Conservation (phyloP, 495 filamentous ascomycete species). For the Xylaria castorea region DNA sequence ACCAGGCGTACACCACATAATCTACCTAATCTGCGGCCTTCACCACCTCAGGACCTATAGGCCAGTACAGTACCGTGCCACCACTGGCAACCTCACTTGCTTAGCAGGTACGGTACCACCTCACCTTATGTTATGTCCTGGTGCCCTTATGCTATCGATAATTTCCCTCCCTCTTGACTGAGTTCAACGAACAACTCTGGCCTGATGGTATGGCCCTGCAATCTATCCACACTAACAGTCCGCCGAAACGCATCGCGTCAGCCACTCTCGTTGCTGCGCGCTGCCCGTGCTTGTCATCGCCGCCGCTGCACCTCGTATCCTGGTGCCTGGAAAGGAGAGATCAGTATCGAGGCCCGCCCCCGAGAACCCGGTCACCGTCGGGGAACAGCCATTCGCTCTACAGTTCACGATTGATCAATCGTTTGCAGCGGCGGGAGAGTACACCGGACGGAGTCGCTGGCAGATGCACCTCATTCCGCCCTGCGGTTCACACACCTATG, state of each 20-base stretch:
- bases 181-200: not conserved
- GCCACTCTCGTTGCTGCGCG: conserved; percentile 16
- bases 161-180: not conserved
- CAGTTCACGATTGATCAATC: conserved; percentile 20
- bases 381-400: not conserved
- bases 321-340: conserved; percentile 24
- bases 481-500: conserved; percentile 13
- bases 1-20: not conserved
- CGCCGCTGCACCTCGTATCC: conserved; percentile 18
- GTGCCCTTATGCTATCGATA: conserved; percentile 13
- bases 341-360: conserved; percentile 4
- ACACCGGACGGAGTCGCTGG: conserved; percentile 16
- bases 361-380: conserved; percentile 9
- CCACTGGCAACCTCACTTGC: not conserved
- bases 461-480: conserved; percentile 15
- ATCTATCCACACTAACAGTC: not conserved
- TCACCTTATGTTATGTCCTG: not conserved
- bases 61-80: not conserved
- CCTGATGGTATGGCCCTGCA: conserved; percentile 28
- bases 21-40: not conserved
- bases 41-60: not conserved
- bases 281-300: conserved; percentile 3
- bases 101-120: not conserved
- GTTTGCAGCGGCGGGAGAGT: conserved; percentile 15
- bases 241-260: conserved; percentile 22